phyloP scores from a whole-genome alignment of 257 asterid genomes.

The Jaltomata sinuosa region DNA sequence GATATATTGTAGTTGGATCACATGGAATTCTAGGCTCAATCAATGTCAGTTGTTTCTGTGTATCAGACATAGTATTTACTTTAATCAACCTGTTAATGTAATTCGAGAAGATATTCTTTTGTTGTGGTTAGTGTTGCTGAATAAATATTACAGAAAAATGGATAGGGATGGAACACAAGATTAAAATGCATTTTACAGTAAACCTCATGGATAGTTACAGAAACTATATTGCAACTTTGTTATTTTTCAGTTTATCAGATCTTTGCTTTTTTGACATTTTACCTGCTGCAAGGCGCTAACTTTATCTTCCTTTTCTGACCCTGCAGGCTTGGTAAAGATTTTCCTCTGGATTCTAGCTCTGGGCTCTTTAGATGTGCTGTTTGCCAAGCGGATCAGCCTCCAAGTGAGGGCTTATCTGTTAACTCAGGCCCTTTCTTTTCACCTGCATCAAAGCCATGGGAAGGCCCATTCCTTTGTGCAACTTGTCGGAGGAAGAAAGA shows the following conservation, averaged over 20 bases:
- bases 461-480: conserved; percentile 94
- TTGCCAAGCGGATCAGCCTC: conserved; percentile 88
- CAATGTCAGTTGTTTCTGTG: not conserved
- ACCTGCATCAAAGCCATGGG: conserved; percentile 95
- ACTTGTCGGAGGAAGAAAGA: conserved; percentile 87
- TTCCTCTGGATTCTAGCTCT: conserved; percentile 61
- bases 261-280: not conserved
- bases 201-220: not conserved
- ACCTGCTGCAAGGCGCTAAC: not conserved
- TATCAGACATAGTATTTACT: not conserved
- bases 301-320: not conserved
- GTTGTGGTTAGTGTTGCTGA: not conserved
- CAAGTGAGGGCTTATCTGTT: conserved; percentile 69
- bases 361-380: conserved; percentile 93
- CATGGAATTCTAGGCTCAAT: not conserved
- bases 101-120: not conserved
- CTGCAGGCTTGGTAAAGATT: conserved; percentile 89
- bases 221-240: not conserved
- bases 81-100: not conserved
- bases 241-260: not conserved
- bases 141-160: not conserved
- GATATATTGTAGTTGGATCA: not conserved
- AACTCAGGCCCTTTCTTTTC: conserved; percentile 87
- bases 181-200: not conserved
- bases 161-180: not conserved